Base-by-base conservation (phyloP, 129 eudicot genomes). In the Helianthus annuus region DNA sequence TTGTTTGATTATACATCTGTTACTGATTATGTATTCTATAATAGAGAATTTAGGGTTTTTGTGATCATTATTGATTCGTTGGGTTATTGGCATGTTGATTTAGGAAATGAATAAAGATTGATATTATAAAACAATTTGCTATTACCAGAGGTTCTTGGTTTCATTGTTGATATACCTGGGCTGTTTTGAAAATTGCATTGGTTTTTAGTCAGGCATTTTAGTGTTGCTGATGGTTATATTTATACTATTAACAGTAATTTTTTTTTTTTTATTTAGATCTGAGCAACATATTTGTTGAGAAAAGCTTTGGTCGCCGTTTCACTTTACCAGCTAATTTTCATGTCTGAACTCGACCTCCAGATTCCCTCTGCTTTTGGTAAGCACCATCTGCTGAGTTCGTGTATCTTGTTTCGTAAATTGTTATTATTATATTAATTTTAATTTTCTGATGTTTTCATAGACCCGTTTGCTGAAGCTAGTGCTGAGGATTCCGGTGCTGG, bases 271-370 rank as follows among this genome's bases (percentile, higher is more conserved):
- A 34, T 68, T 56, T 89, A 91, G 97, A 86, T 86, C 82, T 79
- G 79, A 86, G 85, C 89, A 72, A 76, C 76, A 54, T 42, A 53
- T 70, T 45, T 49, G 59, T 78, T 38, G 7, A 10, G 63, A 42
- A 51, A 68, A 72, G 72, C 60, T 27, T 65, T 16, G 65, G 60
- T 54, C 67, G 56, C 16, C 29, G 12, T n/a, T 73, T 57, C 40
- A 75, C 60, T 53, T 59, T 70, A 65, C 73, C 71, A 82, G 76
- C 79, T 68, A 81, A 83, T 83, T 81, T 91, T 91, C 97, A 91
- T 91, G 97, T 91, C 97, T 91, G 97, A 91, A 19, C 85, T 91
- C 81, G 96, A 91, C 78, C 77, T 88, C 80, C 96, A 86, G 76
- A 78, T 78, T 73, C 97, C 97, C 40, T 74, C 85, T 57, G 83